phyloP scores from a whole-genome alignment of 2,329 filamentous ascomycete species.

The Trichoderma atrobrunneum region DNA sequence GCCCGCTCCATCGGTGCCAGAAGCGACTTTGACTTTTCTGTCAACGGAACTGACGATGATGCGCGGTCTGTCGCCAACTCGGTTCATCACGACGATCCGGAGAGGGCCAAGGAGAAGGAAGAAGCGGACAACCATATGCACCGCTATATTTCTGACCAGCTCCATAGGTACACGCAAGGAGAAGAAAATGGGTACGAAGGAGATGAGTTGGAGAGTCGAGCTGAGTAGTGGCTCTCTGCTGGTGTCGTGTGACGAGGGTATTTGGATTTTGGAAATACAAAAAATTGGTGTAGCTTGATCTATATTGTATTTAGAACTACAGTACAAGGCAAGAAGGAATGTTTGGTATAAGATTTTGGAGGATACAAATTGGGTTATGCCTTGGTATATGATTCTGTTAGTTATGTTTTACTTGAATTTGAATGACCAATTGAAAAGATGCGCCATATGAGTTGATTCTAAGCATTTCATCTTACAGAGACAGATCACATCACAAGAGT shows the following conservation, averaged over 20 bases:
- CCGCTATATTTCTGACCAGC: slow-evolving; percentile 77
- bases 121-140: slow-evolving; percentile 71
- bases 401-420: not conserved
- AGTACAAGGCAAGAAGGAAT: not conserved
- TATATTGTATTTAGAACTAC: not conserved
- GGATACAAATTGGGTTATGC: not conserved
- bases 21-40: slow-evolving; percentile 67
- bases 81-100: slow-evolving; percentile 38
- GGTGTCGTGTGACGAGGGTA: not conserved
- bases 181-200: slow-evolving; percentile 27
- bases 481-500: not conserved
- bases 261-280: not conserved
- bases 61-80: slow-evolving; percentile 33
- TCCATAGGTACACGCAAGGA: slow-evolving; percentile 61
- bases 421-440: not conserved
- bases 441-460: not conserved
- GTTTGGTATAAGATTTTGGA: not conserved
- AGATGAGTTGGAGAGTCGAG: slow-evolving; percentile 49
- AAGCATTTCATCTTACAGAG: not conserved
- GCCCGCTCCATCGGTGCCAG: slow-evolving; percentile 78
- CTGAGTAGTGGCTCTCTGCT: slow-evolving; percentile 17
- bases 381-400: not conserved
- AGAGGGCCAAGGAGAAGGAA: slow-evolving; percentile 45
- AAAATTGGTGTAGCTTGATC: slow-evolving; percentile 3
- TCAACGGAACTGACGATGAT: slow-evolving; percentile 46